A percentile compares a stretch with the other conserved stretches of the same genome.
Evolutionary conservation across 2,329 filamentous ascomycete species (phyloP).

Genomic region (Talaromyces sp.): DNA sequence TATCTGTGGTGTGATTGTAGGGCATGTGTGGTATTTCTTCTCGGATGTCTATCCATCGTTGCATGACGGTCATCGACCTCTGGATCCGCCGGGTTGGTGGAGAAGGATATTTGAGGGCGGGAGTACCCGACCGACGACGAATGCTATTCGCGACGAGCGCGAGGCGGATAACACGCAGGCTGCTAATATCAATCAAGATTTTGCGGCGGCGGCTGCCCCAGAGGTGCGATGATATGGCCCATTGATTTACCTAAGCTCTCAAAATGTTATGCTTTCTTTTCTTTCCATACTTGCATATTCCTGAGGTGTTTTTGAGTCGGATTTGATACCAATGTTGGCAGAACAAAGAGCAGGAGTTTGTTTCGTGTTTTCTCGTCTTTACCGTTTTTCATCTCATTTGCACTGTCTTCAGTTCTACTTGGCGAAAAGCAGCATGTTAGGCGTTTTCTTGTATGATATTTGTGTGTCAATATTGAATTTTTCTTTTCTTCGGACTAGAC

Average conservation of each 20-base stretch:
- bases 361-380: not conserved
- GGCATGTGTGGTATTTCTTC: conserved; percentile 98
- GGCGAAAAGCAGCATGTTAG: conserved; percentile 5
- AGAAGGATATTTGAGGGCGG: conserved; percentile 68
- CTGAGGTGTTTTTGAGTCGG: conserved; percentile 6
- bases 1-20: conserved; percentile 89
- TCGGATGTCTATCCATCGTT: conserved; percentile 92
- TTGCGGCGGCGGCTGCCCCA: conserved; percentile 31
- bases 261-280: not conserved
- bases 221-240: conserved; percentile 28
- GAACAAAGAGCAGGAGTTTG: not conserved
- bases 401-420: not conserved
- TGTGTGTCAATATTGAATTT: not conserved
- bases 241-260: not conserved
- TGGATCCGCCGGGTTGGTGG: conserved; percentile 92
- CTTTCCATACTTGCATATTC: conserved; percentile 7
- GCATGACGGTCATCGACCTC: conserved; percentile 75
- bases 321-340: conserved; percentile 10
- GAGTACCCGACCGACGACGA: not conserved
- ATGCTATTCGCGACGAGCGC: conserved; percentile 2
- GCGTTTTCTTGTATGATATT: not conserved
- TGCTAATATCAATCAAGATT: conserved; percentile 31
- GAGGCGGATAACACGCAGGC: conserved; percentile 24
- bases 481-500: not conserved
- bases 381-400: not conserved